phyloP scores from a whole-genome alignment of 2,329 filamentous ascomycete species.

The Xylariaceae sp. region DNA sequence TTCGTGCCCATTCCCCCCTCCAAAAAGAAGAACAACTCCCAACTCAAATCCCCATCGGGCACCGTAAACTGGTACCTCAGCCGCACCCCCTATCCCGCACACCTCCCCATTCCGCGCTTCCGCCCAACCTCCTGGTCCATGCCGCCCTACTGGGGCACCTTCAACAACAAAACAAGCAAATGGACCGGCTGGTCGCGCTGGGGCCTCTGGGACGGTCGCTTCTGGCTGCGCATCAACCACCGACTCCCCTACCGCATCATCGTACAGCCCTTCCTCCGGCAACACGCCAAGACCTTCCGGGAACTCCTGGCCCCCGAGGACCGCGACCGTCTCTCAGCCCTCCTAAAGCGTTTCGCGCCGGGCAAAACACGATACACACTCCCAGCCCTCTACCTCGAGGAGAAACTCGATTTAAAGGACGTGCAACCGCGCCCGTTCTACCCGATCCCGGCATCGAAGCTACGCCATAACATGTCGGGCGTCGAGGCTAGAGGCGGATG shows the following conservation, averaged over 20 bases:
- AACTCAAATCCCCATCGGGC: background rate
- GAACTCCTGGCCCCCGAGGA: slow-evolving; percentile 35
- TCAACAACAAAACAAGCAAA: slow-evolving; percentile 3
- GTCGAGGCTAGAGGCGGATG: background rate
- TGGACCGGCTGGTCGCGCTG: slow-evolving; percentile 33
- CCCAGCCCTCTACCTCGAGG: slow-evolving; percentile 48
- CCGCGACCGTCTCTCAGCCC: slow-evolving; percentile 35
- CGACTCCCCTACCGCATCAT: slow-evolving; percentile 39
- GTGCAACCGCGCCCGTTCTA: slow-evolving; percentile 16
- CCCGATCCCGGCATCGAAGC: slow-evolving; percentile 6
- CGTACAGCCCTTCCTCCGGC: slow-evolving; percentile 42
- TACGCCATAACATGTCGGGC: background rate
- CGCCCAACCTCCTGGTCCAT: slow-evolving; percentile 18
- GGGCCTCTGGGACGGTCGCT: slow-evolving; percentile 55
- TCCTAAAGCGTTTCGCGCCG: slow-evolving; percentile 47
- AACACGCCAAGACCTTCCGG: slow-evolving; percentile 45
- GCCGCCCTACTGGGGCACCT: slow-evolving; percentile 9
- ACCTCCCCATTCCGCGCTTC: slow-evolving; percentile 32
- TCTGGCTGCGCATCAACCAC: slow-evolving; percentile 50
- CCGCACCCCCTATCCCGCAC: slow-evolving; percentile 42
- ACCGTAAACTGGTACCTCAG: slow-evolving; percentile 40
- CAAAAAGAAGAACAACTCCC: background rate
- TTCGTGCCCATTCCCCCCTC: slow-evolving; percentile 37
- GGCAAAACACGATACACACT: slow-evolving; percentile 52
- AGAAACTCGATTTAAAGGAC: slow-evolving; percentile 30